A percentile compares a stretch with the other conserved stretches of the same genome.
These are phyloP conservation scores for Mycena venus DNA, from an alignment of 768 basidiomycete genomes.

Conservation along the genomic window DNA sequence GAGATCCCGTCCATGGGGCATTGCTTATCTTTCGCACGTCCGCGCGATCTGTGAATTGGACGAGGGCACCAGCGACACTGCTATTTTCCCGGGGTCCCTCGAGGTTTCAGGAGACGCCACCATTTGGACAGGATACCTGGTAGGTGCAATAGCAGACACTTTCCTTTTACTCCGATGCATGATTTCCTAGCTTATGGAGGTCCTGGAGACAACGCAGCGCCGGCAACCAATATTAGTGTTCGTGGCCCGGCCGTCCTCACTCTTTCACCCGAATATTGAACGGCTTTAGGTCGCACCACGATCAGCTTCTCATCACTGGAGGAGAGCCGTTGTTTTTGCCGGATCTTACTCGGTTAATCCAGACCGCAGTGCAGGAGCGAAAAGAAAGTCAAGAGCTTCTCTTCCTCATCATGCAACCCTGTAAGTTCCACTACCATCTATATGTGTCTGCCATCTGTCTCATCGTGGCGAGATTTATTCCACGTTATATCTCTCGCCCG, in stretches of 20 bases:
- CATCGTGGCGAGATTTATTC: not conserved
- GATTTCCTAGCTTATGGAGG: not conserved
- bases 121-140: not conserved
- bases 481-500: not conserved
- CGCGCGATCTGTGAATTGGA: not conserved
- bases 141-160: not conserved
- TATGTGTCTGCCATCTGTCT: not conserved
- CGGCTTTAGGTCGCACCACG: constrained; percentile 14
- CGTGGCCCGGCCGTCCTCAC: not conserved
- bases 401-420: not conserved
- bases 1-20: not conserved
- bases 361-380: not conserved
- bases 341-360: not conserved
- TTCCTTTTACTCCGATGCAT: not conserved
- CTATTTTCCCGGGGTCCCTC: too few species aligned
- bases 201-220: not conserved
- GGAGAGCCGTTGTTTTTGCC: not conserved
- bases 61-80: too few species aligned
- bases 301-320: constrained; percentile 16
- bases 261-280: not conserved
- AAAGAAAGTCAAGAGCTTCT: not conserved
- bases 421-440: not conserved
- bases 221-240: constrained; percentile 3
- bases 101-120: not conserved
- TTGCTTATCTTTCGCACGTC: constrained; percentile 11